Conservation (phyloP, 805 yeast species). For the Yarrowia phangngaensis region DNA sequence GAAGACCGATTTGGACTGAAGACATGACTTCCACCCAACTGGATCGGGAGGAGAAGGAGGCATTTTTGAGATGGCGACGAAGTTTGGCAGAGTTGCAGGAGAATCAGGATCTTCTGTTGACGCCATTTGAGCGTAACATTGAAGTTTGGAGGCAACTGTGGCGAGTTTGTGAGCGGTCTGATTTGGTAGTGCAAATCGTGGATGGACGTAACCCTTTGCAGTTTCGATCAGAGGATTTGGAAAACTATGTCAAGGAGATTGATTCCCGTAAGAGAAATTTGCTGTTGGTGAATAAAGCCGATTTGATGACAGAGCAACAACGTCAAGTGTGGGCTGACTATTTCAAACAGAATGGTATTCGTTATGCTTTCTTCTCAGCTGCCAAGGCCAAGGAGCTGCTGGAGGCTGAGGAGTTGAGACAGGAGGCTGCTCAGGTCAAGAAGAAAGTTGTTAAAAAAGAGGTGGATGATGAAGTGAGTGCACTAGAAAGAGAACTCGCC, state of each 20-base stretch:
- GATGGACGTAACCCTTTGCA: conserved; percentile 93
- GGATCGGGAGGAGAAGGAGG: conserved; percentile 81
- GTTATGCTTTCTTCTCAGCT: conserved; percentile 91
- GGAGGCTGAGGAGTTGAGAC: conserved; percentile 54
- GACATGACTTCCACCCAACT: conserved; percentile 69
- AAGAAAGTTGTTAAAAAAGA: conserved; percentile 31
- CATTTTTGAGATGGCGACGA: conserved; percentile 93
- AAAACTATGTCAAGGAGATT: conserved; percentile 71
- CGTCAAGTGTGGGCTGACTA: conserved; percentile 84
- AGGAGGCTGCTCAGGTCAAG: conserved; percentile 31
- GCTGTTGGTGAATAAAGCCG: conserved; percentile 89
- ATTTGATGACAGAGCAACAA: conserved; percentile 71
- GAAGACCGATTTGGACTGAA: conserved; percentile 84
- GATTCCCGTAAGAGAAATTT: conserved; percentile 74
- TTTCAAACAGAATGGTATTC: conserved; percentile 63
- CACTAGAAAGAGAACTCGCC: conserved; percentile 34
- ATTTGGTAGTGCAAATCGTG: conserved; percentile 91
- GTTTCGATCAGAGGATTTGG: conserved; percentile 85
- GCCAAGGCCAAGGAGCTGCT: conserved; percentile 71
- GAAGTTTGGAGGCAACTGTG: conserved; percentile 98
- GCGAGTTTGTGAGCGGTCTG: conserved; percentile 96
- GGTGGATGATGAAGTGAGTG: conserved; percentile 28
- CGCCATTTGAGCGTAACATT: conserved; percentile 94
- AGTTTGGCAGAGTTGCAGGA: conserved; percentile 81
- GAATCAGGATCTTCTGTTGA: conserved; percentile 74